These are phyloP conservation scores for Globisporangium perplexum DNA, from an alignment of 352 stramenopile species.

Conservation along the genomic window DNA sequence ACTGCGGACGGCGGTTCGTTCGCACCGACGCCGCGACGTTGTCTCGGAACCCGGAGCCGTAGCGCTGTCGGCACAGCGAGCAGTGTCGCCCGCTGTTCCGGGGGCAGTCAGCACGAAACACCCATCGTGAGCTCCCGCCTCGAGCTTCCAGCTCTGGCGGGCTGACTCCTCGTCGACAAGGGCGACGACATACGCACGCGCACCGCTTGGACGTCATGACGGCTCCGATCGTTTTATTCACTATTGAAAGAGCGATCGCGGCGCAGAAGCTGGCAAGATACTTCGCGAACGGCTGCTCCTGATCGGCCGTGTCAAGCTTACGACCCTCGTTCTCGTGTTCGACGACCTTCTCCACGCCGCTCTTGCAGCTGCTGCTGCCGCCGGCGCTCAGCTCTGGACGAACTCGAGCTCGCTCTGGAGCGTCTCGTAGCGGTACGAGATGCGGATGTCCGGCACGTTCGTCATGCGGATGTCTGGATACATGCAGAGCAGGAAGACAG, in stretches of 20 bases:
- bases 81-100: conserved; percentile 25
- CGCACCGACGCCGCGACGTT: conserved; percentile 42
- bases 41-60: conserved; percentile 38
- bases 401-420: conserved; percentile 67
- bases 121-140: neutral
- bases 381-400: conserved; percentile 55
- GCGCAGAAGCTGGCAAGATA: no score
- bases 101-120: neutral
- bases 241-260: no score
- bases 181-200: neutral
- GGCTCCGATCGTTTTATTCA: no score
- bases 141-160: no score
- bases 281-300: no score
- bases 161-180: no score
- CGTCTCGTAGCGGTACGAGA: conserved; percentile 88
- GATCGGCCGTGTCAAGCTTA: no score
- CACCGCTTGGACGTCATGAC: neutral
- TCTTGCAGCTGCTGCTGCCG: no score
- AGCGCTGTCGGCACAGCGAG: conserved; percentile 41
- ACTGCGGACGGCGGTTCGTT: conserved; percentile 8
- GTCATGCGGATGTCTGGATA: conserved; percentile 89
- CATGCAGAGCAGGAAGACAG: no score
- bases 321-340: no score
- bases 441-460: conserved; percentile 91
- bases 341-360: no score